Percentiles rank a stretch among this genome's conserved stretches.
phyloP scores from a whole-genome alignment of 2,329 filamentous ascomycete genomes.

The Rosellinia necatrix region DNA sequence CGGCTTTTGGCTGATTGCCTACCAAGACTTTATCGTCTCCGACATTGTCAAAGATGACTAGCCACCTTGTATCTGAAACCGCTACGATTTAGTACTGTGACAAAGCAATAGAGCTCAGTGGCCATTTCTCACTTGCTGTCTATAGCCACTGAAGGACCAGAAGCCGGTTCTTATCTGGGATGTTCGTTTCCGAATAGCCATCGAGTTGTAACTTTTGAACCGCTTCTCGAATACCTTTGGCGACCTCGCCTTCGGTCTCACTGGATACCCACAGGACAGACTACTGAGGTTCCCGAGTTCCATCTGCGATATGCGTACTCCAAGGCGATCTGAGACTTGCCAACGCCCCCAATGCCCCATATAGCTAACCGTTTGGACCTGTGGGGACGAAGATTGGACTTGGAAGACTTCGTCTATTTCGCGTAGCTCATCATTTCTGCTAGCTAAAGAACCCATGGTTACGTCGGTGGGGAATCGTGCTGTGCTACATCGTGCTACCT shows the following conservation, averaged over 20 bases:
- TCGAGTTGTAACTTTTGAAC: neutral
- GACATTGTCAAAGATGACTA: slow-evolving; percentile 1
- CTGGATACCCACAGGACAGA: neutral
- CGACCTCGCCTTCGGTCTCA: neutral
- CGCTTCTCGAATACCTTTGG: slow-evolving; percentile 1
- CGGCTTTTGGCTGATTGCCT: neutral
- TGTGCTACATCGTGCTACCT: neutral
- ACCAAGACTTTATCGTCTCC: neutral
- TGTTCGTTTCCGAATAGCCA: slow-evolving; percentile 1
- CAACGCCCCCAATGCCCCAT: neutral
- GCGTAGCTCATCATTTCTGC: neutral
- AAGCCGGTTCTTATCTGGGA: neutral
- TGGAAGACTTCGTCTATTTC: neutral
- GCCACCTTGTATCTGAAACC: neutral
- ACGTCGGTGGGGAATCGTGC: neutral
- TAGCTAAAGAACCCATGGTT: neutral
- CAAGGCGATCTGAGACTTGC: neutral
- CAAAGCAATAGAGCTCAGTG: no score
- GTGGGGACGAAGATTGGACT: neutral
- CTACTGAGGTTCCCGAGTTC: slow-evolving; percentile 1
- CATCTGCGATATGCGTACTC: neutral
- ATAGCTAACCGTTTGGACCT: neutral
- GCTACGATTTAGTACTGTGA: neutral
- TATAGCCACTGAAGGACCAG: neutral
- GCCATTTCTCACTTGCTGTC: neutral